Base-by-base conservation (phyloP, 2,329 filamentous ascomycete genomes). In the Sporothrix euskadiensis region DNA sequence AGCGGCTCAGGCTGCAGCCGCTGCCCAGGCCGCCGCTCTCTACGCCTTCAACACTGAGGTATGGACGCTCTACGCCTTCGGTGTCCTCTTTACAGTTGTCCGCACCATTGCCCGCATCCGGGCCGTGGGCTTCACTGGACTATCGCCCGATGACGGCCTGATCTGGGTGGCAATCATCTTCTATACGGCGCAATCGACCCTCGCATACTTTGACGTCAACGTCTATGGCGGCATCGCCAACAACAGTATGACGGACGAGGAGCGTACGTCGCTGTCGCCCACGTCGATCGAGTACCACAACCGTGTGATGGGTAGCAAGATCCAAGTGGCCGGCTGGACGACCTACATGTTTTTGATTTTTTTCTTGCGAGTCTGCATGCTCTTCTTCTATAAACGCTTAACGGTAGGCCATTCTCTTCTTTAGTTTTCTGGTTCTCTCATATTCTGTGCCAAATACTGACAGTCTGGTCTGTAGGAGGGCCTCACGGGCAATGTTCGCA, bases 251-350 rank as follows among this genome's bases (percentile, higher is more conserved):
- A 86, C 85, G 2, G 83, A 84, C n/a, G 82, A 80, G 56, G 77
- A 87, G 73, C 83, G 87, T 26, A 78, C 76, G 9, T 76, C 80
- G 0, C 79, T 88, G 32, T 80, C 81, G 9, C 81, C 83, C 0
- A 76, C 80, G n/a, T 83, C 83, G 6, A 77, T 80, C 44, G 84
- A 87, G 77, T 87, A 82, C 76, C 76, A 77, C 4, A 76, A 75
- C 49, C 73, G 73, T 14, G 82, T 87, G 0, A 80, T 82, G 10
- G 87, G 87, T 0, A 88, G 84, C 26, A 85, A 88, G 76, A 84
- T 85, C 1, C 85, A 87, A 74, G 78, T 88, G 1, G 79, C 84
- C 0, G 86, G 87, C 19, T 89, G 88, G 87, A 84, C 84, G 12
- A 79, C 83, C 56, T 89, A 89, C 75, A 84, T 85, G 1, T 78